Percentiles rank a stretch among this genome's conserved stretches.
phyloP scores from a whole-genome alignment of 257 asterid species.

The Eustoma russellianum region DNA sequence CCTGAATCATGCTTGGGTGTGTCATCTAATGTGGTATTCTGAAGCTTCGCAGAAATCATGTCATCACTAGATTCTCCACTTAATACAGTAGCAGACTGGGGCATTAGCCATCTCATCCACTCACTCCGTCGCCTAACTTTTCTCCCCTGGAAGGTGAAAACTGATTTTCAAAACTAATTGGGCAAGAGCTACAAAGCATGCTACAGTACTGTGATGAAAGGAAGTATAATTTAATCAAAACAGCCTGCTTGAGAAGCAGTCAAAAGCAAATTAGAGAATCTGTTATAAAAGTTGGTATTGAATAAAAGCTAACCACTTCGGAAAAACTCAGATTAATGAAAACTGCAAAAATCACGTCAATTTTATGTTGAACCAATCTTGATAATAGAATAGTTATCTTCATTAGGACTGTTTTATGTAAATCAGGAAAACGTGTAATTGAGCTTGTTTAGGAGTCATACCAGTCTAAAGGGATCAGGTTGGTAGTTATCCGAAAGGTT shows the following conservation, averaged over 20 bases:
- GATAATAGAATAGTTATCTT: no score
- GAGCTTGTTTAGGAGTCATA: no score
- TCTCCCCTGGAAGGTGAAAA: slow-evolving; percentile 41
- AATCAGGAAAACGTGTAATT: no score
- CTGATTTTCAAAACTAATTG: neutral
- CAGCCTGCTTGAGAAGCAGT: neutral
- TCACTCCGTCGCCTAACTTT: slow-evolving; percentile 51
- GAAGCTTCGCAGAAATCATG: slow-evolving; percentile 31
- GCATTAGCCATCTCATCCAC: slow-evolving; percentile 58
- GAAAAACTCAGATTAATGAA: neutral
- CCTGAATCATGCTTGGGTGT: slow-evolving; percentile 16
- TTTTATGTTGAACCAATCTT: no score
- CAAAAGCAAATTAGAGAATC: neutral
- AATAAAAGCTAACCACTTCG: neutral
- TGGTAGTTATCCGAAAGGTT: no score
- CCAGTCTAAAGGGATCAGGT: no score
- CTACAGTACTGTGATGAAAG: neutral
- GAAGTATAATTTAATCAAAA: neutral
- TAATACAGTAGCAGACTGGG: slow-evolving; percentile 21
- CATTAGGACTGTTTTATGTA: no score
- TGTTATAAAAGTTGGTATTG: no score
- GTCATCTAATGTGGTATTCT: slow-evolving; percentile 34
- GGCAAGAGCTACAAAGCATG: neutral
- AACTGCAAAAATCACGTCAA: neutral
- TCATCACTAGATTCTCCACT: slow-evolving; percentile 24